Percentiles rank a stretch among this genome's conserved stretches.
Evolutionary conservation across 441 rosid genomes (phyloP).

Genomic region (Capsella rubella): DNA sequence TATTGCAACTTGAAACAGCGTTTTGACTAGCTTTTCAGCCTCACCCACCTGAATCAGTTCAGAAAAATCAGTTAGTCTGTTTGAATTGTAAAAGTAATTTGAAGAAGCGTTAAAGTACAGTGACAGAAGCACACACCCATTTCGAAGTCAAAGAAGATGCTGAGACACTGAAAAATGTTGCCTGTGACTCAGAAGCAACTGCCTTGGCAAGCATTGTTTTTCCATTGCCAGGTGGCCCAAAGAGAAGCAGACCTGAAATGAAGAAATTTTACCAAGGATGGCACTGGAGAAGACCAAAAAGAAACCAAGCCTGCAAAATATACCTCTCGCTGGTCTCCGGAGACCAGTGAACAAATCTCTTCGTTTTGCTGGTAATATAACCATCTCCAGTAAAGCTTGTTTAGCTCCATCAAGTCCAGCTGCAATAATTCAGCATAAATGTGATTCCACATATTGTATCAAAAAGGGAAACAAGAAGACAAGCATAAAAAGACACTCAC

Average conservation of each 20-base stretch:
- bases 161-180: slow-evolving; percentile 93
- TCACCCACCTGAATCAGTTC: slow-evolving; percentile 81
- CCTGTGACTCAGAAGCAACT: slow-evolving; percentile 93
- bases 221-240: slow-evolving; percentile 99
- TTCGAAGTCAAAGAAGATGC: slow-evolving; percentile 95
- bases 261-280: neutral
- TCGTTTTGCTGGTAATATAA: slow-evolving; percentile 87
- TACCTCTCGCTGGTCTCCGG: slow-evolving; percentile 94
- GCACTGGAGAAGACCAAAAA: slow-evolving; percentile 13
- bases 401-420: slow-evolving; percentile 98
- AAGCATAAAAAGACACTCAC: slow-evolving; percentile 51
- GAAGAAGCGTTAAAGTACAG: slow-evolving; percentile 9
- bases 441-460: slow-evolving; percentile 18
- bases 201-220: slow-evolving; percentile 99
- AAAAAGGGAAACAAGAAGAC: slow-evolving; percentile 6
- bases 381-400: slow-evolving; percentile 95
- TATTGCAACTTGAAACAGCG: slow-evolving; percentile 86
- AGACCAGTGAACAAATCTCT: slow-evolving; percentile 94
- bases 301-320: slow-evolving; percentile 26
- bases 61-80: slow-evolving; percentile 27
- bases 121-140: slow-evolving; percentile 64
- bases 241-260: slow-evolving; percentile 80
- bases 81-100: neutral
- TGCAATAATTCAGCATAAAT: slow-evolving; percentile 43
- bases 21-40: slow-evolving; percentile 92